A percentile compares a stretch with the other conserved stretches of the same genome.
Conservation (phyloP, 1,284 basidiomycete genomes). For the Hymenochaete sp. region DNA sequence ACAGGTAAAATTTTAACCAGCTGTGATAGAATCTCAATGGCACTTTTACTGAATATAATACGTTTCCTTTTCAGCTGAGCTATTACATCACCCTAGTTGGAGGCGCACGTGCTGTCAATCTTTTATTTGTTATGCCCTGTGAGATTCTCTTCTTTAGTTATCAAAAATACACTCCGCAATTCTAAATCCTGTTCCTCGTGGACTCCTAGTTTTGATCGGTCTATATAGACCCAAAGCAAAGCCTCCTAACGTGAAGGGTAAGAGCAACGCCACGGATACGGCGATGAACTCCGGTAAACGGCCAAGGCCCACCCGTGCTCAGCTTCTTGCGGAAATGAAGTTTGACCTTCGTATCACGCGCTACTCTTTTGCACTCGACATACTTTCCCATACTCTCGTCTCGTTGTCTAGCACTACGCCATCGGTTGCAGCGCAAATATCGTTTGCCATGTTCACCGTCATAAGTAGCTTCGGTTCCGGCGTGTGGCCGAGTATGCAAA, state of each 20-base stretch:
- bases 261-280: conserved; percentile 8
- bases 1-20: conserved; percentile 27
- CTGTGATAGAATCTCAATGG: background rate
- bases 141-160: conserved; percentile 22
- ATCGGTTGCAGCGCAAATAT: conserved; percentile 32
- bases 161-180: too few relatives aligned
- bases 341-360: conserved; percentile 61
- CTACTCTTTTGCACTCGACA: conserved; percentile 54
- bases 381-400: conserved; percentile 54
- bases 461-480: conserved; percentile 55
- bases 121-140: conserved; percentile 52
- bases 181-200: conserved; percentile 16
- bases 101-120: conserved; percentile 39
- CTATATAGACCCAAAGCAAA: conserved; percentile 38
- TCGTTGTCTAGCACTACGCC: conserved; percentile 35
- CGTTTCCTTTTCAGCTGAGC: conserved; percentile 35
- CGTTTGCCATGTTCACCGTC: conserved; percentile 50
- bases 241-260: conserved; percentile 16
- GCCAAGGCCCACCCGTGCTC: conserved; percentile 37
- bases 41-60: conserved; percentile 7
- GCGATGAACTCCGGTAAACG: conserved; percentile 19
- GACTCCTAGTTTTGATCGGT: conserved; percentile 37
- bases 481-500: conserved; percentile 55
- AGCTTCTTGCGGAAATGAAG: conserved; percentile 51
- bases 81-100: conserved; percentile 55